A percentile compares a stretch with the other conserved stretches of the same genome.
Evolutionary conservation across 306 rosid species (phyloP).

Genomic region (Rubus parviflorus): DNA sequence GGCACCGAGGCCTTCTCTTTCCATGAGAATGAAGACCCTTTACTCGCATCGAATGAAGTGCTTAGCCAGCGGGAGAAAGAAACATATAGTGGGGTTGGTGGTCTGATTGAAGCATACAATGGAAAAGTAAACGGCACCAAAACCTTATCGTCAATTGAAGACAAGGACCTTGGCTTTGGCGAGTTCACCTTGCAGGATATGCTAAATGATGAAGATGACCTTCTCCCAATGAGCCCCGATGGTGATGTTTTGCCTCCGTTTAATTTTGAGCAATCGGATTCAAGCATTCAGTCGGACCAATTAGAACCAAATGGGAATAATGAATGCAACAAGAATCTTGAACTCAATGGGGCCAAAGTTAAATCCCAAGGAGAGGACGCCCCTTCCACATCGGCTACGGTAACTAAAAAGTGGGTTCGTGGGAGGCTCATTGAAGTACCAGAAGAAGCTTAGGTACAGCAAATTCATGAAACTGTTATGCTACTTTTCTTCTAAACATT

Average conservation of each 20-base stretch:
- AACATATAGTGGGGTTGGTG: slow-evolving; percentile 17
- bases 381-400: slow-evolving; percentile 30
- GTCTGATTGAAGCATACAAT: slow-evolving; percentile 32
- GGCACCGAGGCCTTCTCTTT: slow-evolving; percentile 44
- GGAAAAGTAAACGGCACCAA: slow-evolving; percentile 54
- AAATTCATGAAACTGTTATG: slow-evolving; percentile 1
- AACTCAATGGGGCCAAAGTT: slow-evolving; percentile 36
- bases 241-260: slow-evolving; percentile 35
- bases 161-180: slow-evolving; percentile 40
- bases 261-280: slow-evolving; percentile 40
- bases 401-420: slow-evolving; percentile 75
- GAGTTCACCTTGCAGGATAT: slow-evolving; percentile 43
- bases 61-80: slow-evolving; percentile 10
- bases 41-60: not conserved
- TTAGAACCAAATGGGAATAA: slow-evolving; percentile 33
- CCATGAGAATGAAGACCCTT: slow-evolving; percentile 26
- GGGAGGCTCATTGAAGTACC: slow-evolving; percentile 82
- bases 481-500: slow-evolving; percentile 1
- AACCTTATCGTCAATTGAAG: slow-evolving; percentile 30
- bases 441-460: slow-evolving; percentile 38
- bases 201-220: slow-evolving; percentile 42
- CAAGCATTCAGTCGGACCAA: slow-evolving; percentile 21
- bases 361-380: slow-evolving; percentile 38
- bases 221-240: slow-evolving; percentile 31
- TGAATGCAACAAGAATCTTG: slow-evolving; percentile 31